Percentiles rank a stretch among this genome's conserved stretches.
These are phyloP conservation scores for Luzula sylvatica DNA, from an alignment of 176 grass and related monocot genomes.

Conservation along the genomic window DNA sequence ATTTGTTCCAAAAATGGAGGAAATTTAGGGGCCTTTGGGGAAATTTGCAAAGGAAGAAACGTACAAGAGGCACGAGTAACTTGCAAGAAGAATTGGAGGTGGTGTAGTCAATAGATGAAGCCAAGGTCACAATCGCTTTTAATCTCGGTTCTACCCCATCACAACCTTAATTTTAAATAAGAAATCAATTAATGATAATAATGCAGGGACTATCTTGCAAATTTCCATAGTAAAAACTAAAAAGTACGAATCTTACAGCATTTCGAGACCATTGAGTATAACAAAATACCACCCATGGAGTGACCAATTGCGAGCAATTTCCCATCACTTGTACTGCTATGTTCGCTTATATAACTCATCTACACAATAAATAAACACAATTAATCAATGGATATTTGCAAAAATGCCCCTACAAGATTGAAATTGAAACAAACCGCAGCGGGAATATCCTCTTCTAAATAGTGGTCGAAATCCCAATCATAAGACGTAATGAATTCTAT, in stretches of 20 bases:
- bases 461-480: slow-evolving; percentile 96
- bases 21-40: too few species aligned
- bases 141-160: slow-evolving; percentile 44
- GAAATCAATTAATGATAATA: slow-evolving; percentile 26
- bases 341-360: slow-evolving; percentile 86
- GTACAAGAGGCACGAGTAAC: slow-evolving; percentile 77
- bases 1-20: too few species aligned
- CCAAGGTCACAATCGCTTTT: slow-evolving; percentile 71
- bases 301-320: slow-evolving; percentile 90
- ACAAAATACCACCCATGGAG: slow-evolving; percentile 87
- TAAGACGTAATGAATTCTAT: slow-evolving; percentile 72
- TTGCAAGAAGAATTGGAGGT: slow-evolving; percentile 92
- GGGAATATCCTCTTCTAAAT: slow-evolving; percentile 89
- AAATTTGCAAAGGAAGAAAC: slow-evolving; percentile 9
- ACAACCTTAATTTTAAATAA: slow-evolving; percentile 37
- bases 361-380: slow-evolving; percentile 29
- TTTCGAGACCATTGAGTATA: slow-evolving; percentile 82
- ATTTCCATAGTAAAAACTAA: slow-evolving; percentile 2
- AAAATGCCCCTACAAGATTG: too few species aligned
- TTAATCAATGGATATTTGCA: too few species aligned
- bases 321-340: slow-evolving; percentile 53
- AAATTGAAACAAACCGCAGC: slow-evolving; percentile 48
- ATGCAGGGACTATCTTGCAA: too few species aligned
- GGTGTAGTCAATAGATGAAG: slow-evolving; percentile 92
- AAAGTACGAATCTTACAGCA: slow-evolving; percentile 46